Base-by-base conservation (phyloP, 78 protist genomes). In the Anaeramoeba flamelloides region DNA sequence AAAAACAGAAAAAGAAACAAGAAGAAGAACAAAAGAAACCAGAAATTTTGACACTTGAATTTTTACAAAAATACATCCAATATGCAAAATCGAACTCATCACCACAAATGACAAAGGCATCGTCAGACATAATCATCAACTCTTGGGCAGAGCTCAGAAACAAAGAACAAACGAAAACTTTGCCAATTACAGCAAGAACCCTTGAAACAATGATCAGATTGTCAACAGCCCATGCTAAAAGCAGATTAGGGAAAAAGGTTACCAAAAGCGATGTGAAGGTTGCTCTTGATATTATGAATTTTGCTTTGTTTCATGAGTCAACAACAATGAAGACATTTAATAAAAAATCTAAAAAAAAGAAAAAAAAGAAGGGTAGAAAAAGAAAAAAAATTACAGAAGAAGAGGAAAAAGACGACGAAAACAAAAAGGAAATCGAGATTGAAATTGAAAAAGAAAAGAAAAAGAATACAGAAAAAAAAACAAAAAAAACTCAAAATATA, bases 161-260 rank as follows among this genome's bases (percentile, higher is more conserved):
- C 41, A 36, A 2, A 38, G 81, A 26, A 69, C 26, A 36, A 0
- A 32, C 3, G 31, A 79, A 64, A 34, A 86, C 95, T 32, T 82
- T 88, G 2, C 97, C 97, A 39, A 75, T 97, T 77, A 97, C 99
- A 0, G 92, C 98, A 32, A 89, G 99, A 17, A 83, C 98, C 1
- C 87, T 97, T 22, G 99, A 97, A 80, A 87, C 97, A 31, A 36
- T 97, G 82, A 95, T 97, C 36, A 86, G 90, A 8, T 85, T 98
- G 12, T 32, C 98, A 32, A 82, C 90, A 1, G 99, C 99, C 3
- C 96, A 90, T 78, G 99, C 99, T 8, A 93, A 94, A 87, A 53
- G 64, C 36, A 80, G 97, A 33, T 87, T 96, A 36, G 38, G 81
- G 3, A 3, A 4, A 37, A 2, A 30, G 30, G 90, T 90, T 22